Base-by-base conservation (phyloP, 106 monocot genomes). In the Acorus calamus region DNA sequence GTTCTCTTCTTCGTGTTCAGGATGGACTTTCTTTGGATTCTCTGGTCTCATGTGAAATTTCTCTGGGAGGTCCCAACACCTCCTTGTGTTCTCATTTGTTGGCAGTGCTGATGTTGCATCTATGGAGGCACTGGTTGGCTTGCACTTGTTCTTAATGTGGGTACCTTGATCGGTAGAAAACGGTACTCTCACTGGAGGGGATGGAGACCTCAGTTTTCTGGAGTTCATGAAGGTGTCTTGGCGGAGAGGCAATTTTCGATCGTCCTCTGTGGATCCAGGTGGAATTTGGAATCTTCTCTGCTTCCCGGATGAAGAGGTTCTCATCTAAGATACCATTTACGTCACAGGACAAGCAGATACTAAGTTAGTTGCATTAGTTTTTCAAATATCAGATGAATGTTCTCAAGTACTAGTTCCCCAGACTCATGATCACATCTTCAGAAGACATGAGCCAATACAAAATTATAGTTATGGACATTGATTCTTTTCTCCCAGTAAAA, bases 281-380 rank as follows among this genome's bases (percentile, higher is more conserved):
- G 67, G 50, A 63, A 52, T 57, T n/a, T 57, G 62, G 14, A 71
- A 56, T 50, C 47, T 80, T 75, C 74, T 80, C 12, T 71, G 74
- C 62, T 75, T 75, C 12, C 74, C 75, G 52, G 80, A 80, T 58
- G 80, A 80, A 44, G 62, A 75, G 48, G 66, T 80, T 66, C 66
- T 67, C 6, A 48, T 42, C 80, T 80, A 71, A 28, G 28, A 28
- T 28, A 28, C 28, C 28, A 28, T 28, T 28, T 28, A n/a, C n/a
- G n/a, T 28, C 28, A 1, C 28, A 28, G 28, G 28, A 28, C 28
- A 28, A 28, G 28, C 28, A 28, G 28, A 28, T 28, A 28, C 28
- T 28, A 28, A 28, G 28, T 28, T 28, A 28, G 28, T 28, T 28
- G 28, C 28, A 28, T 28, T 28, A 28, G 28, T 28, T 28, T 28